Evolutionary conservation across 2,329 filamentous ascomycete species (phyloP).

Genomic region (Colletotrichum kahawae): DNA sequence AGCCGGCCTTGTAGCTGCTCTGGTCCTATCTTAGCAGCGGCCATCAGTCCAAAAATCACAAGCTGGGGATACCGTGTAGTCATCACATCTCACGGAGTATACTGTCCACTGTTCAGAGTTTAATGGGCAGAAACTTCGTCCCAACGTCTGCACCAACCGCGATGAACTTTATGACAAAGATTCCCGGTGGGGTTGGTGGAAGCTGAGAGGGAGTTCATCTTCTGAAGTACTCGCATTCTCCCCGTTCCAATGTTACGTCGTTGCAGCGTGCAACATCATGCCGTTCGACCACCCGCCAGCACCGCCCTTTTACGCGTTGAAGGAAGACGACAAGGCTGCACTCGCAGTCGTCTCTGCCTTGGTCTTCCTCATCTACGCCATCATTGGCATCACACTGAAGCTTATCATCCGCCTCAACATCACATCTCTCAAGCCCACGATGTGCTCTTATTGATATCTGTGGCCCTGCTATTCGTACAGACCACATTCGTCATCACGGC

Average conservation of each 20-base stretch:
- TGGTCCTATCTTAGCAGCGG: background rate
- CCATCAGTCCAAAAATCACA: fast-evolving
- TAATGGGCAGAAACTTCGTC: background rate
- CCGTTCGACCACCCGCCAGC: background rate
- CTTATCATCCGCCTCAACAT: slow-evolving; percentile 2
- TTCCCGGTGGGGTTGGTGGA: background rate
- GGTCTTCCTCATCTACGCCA: background rate
- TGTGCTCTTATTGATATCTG: background rate
- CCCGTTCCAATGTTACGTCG: background rate
- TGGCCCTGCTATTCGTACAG: background rate
- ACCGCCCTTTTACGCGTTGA: background rate
- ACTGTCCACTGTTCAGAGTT: background rate
- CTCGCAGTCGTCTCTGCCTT: background rate
- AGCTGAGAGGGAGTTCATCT: background rate
- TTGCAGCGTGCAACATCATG: background rate
- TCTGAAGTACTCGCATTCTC: background rate
- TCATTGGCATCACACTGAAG: background rate
- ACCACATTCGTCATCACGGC: background rate
- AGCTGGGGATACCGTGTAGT: background rate
- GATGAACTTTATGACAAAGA: background rate
- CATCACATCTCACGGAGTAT: background rate
- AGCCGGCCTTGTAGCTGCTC: background rate
- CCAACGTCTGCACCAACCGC: background rate
- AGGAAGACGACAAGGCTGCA: background rate
- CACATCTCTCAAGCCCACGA: background rate